phyloP scores from a whole-genome alignment of 2,329 filamentous ascomycete species.

The Trichophyton rubrum region DNA sequence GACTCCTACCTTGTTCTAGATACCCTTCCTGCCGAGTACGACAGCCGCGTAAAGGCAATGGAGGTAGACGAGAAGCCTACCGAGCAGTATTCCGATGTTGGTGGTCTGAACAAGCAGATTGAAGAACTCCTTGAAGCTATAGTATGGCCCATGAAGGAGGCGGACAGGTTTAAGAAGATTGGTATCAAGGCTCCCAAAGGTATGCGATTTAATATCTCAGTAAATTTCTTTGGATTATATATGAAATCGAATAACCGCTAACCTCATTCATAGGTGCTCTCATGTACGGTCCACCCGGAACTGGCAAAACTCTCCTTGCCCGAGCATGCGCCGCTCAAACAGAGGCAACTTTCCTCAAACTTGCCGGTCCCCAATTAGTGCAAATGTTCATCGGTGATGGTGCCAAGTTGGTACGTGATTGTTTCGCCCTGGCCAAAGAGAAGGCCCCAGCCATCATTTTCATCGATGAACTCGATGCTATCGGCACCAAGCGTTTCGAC shows the following conservation, averaged over 20 bases:
- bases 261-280: slow-evolving; percentile 57
- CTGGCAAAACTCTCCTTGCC: slow-evolving; percentile 51
- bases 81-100: slow-evolving; percentile 97
- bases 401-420: slow-evolving; percentile 93
- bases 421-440: slow-evolving; percentile 94
- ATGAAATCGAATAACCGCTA: background rate
- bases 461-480: slow-evolving; percentile 94
- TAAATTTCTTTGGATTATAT: slow-evolving; percentile 6
- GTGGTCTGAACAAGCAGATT: slow-evolving; percentile 96
- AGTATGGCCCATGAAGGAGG: slow-evolving; percentile 99
- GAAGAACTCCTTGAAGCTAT: slow-evolving; percentile 97
- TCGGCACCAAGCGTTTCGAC: slow-evolving; percentile 98
- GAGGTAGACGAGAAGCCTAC: slow-evolving; percentile 99
- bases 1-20: slow-evolving; percentile 96
- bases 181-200: slow-evolving; percentile 99
- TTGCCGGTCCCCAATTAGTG: slow-evolving; percentile 91
- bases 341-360: slow-evolving; percentile 95
- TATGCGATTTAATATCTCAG: slow-evolving; percentile 34
- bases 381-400: slow-evolving; percentile 99
- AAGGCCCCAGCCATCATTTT: slow-evolving; percentile 99
- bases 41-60: slow-evolving; percentile 98
- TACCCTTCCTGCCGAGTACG: slow-evolving; percentile 92
- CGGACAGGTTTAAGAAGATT: slow-evolving; percentile 98
- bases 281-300: slow-evolving; percentile 68
- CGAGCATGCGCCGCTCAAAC: slow-evolving; percentile 95